phyloP scores from a whole-genome alignment of 768 basidiomycete genomes.

The Hemileccinum rubropunctum region DNA sequence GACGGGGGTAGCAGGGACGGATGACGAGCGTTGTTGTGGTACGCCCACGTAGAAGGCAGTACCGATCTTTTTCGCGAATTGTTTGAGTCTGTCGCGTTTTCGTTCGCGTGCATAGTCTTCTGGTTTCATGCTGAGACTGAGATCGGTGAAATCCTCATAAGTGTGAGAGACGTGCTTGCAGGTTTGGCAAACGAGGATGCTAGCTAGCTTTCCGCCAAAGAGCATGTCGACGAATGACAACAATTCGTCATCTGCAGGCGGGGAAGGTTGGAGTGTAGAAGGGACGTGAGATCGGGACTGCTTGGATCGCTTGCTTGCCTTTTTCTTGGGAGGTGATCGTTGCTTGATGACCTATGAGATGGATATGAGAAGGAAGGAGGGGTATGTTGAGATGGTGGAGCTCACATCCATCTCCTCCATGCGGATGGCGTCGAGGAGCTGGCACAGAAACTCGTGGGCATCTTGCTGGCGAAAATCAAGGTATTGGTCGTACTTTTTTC shows the following conservation, averaged over 20 bases:
- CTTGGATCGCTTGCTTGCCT: conserved; percentile 29
- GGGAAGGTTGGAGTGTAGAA: background rate
- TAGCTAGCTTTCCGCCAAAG: conserved; percentile 86
- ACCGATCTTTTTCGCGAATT: conserved; percentile 61
- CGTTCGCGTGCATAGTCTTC: conserved; percentile 72
- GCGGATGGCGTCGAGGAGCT: conserved; percentile 85
- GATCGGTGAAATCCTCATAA: conserved; percentile 87
- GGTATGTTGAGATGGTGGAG: background rate
- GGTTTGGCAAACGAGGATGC: conserved; percentile 89
- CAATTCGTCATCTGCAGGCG: conserved; percentile 44
- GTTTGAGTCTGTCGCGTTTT: conserved; percentile 76
- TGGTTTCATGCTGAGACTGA: conserved; percentile 84
- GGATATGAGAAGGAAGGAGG: conserved; percentile 1
- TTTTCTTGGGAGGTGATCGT: conserved; percentile 44
- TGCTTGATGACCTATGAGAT: conserved; percentile 72
- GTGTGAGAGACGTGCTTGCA: conserved; percentile 89
- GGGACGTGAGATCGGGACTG: background rate
- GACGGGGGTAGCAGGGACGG: conserved; percentile 48
- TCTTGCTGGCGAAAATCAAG: conserved; percentile 95
- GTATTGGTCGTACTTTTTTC: conserved; percentile 91
- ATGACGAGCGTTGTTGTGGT: conserved; percentile 51
- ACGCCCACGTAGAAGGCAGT: conserved; percentile 22
- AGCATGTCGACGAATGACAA: conserved; percentile 84
- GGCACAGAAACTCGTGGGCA: conserved; percentile 89
- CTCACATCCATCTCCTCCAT: conserved; percentile 93